phyloP scores from a whole-genome alignment of 805 yeast genomes.

The Starmerella powellii region DNA sequence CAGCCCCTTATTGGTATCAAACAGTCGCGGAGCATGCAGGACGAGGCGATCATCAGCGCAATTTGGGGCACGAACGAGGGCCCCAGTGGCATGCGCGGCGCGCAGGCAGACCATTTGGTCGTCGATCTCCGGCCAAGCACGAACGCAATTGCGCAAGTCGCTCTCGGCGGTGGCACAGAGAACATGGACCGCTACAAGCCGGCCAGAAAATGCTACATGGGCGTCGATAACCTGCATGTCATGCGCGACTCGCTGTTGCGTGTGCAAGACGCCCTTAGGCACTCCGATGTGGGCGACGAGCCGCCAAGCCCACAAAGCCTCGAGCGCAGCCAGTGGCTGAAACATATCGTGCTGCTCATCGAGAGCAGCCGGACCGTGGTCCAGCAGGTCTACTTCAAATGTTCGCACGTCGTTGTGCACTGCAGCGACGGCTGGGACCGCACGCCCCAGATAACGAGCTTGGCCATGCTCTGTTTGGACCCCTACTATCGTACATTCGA shows the following conservation, averaged over 20 bases:
- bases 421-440: slow-evolving; percentile 99
- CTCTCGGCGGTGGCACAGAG: slow-evolving; percentile 97
- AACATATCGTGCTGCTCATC: slow-evolving; percentile 53
- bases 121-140: slow-evolving; percentile 89
- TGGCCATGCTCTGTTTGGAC: slow-evolving; percentile 77
- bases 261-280: slow-evolving; percentile 50
- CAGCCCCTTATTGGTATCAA: slow-evolving; percentile 90
- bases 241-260: slow-evolving; percentile 73
- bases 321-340: slow-evolving; percentile 66
- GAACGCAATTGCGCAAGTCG: slow-evolving; percentile 92
- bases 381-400: slow-evolving; percentile 70
- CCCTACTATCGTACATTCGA: slow-evolving; percentile 79
- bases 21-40: slow-evolving; percentile 79
- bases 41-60: slow-evolving; percentile 68
- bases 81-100: slow-evolving; percentile 26
- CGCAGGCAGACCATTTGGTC: slow-evolving; percentile 46
- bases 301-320: slow-evolving; percentile 46
- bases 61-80: slow-evolving; percentile 49
- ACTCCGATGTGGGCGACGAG: slow-evolving; percentile 48
- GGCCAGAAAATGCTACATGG: slow-evolving; percentile 63
- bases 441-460: slow-evolving; percentile 76
- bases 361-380: slow-evolving; percentile 67
- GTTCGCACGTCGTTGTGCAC: slow-evolving; percentile 74
- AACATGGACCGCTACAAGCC: slow-evolving; percentile 72
- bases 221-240: slow-evolving; percentile 90